Percentiles rank a stretch among this genome's conserved stretches.
phyloP scores from a whole-genome alignment of 257 asterid species.

The Dorcoceras hygrometricum region DNA sequence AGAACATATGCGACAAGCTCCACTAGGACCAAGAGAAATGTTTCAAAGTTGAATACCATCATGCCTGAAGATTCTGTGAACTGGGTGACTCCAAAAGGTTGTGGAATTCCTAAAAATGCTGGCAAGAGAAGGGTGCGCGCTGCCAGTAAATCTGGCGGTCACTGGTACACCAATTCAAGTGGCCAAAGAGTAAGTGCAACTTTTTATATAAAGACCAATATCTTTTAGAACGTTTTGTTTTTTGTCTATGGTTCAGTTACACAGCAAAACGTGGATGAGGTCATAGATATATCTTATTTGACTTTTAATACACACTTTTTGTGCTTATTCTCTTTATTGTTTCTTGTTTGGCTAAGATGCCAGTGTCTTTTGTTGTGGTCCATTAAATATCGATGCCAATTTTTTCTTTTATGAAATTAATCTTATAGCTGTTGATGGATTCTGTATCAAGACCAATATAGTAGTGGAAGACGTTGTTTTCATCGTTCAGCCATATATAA shows the following conservation, averaged over 20 bases:
- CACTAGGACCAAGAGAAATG: conserved; percentile 44
- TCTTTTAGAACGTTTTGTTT: background rate
- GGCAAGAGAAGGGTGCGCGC: conserved; percentile 84
- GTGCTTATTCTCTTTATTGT: conserved; percentile 8
- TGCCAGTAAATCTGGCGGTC: conserved; percentile 62
- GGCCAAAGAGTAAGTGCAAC: conserved; percentile 67
- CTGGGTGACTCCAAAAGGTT: conserved; percentile 72
- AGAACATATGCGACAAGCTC: conserved; percentile 38
- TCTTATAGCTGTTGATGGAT: background rate
- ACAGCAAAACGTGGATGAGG: background rate
- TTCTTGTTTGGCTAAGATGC: background rate
- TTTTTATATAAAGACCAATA: background rate
- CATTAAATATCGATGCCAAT: background rate
- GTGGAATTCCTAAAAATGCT: conserved; percentile 53
- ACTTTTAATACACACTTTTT: background rate
- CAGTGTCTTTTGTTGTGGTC: background rate
- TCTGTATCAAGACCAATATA: conserved; percentile 20
- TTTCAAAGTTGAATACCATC: conserved; percentile 34
- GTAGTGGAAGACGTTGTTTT: background rate
- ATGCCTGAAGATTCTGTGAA: conserved; percentile 42
- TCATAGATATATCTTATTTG: background rate
- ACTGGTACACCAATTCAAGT: conserved; percentile 60
- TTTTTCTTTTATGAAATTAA: background rate
- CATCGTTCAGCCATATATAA: background rate
- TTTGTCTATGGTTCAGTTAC: background rate